phyloP scores from a whole-genome alignment of 1,284 basidiomycete genomes.

The Gymnopus androsaceus region DNA sequence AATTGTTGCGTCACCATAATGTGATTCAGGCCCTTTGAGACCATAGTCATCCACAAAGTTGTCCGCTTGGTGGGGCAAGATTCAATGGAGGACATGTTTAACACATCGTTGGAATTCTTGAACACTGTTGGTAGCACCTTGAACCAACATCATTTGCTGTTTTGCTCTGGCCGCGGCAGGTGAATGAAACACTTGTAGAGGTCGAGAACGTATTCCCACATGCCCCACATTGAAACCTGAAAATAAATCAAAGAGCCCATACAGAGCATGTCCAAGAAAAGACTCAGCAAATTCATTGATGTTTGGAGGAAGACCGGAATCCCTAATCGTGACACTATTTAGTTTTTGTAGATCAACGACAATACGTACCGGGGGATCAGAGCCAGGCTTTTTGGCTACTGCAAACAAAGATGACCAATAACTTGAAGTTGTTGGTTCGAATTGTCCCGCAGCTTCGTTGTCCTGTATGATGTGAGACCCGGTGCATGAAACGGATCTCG shows the following conservation, averaged over 20 bases:
- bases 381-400: slow-evolving; percentile 33
- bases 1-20: slow-evolving; percentile 23
- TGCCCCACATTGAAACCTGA: slow-evolving; percentile 19
- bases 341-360: slow-evolving; percentile 34
- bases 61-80: slow-evolving; percentile 7
- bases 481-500: no score
- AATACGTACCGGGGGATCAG: slow-evolving; percentile 20
- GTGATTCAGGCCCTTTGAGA: slow-evolving; percentile 26
- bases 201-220: neutral
- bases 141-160: slow-evolving; percentile 8
- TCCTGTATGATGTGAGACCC: slow-evolving; percentile 26
- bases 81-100: slow-evolving; percentile 23
- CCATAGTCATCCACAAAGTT: slow-evolving; percentile 34
- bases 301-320: slow-evolving; percentile 28
- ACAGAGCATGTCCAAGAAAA: slow-evolving; percentile 29
- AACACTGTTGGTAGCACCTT: slow-evolving; percentile 19
- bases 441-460: slow-evolving; percentile 28
- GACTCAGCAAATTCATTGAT: slow-evolving; percentile 34
- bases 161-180: neutral
- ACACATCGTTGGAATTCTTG: slow-evolving; percentile 29
- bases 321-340: slow-evolving; percentile 33
- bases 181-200: slow-evolving; percentile 11
- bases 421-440: slow-evolving; percentile 30
- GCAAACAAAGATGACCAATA: slow-evolving; percentile 34
- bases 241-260: slow-evolving; percentile 29